A percentile compares a stretch with the other conserved stretches of the same genome.
These are phyloP conservation scores for Thymus quinquecostatus DNA, from an alignment of 257 asterid genomes.

Conservation along the genomic window DNA sequence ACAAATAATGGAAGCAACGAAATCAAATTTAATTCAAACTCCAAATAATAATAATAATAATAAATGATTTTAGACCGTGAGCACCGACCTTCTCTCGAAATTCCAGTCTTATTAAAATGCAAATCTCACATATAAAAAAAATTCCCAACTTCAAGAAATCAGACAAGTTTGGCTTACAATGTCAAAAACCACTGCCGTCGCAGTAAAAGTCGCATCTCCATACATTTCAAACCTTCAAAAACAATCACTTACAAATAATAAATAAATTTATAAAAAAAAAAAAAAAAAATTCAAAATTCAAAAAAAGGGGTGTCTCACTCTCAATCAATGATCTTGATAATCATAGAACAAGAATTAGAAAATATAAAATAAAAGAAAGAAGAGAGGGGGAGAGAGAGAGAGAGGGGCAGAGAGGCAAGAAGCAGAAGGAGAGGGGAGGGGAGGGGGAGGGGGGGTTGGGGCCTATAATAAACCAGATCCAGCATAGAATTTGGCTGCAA, in stretches of 20 bases:
- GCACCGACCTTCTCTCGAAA: conserved; percentile 48
- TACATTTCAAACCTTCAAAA: neutral
- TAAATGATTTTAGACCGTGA: conserved; percentile 13
- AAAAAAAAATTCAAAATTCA: too few species aligned
- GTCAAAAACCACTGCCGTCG: conserved; percentile 32
- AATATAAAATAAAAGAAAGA: too few species aligned
- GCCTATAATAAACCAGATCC: conserved; percentile 40
- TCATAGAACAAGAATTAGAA: too few species aligned
- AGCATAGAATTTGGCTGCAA: conserved; percentile 45
- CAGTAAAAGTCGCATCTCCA: conserved; percentile 40
- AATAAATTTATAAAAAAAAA: too few species aligned
- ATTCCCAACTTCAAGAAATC: conserved; percentile 1
- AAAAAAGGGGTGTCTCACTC: too few species aligned
- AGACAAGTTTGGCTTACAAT: conserved; percentile 26
- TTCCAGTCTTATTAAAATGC: conserved; percentile 38
- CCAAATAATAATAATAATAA: neutral
- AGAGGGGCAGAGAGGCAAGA: conserved; percentile 25
- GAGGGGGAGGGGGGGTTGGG: conserved; percentile 30
- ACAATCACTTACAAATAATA: too few species aligned
- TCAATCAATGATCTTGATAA: too few species aligned
- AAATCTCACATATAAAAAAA: conserved; percentile 33
- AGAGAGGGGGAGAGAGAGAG: neutral
- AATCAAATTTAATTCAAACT: neutral
- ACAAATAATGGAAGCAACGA: neutral
- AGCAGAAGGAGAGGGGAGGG: conserved; percentile 28